Evolutionary conservation across 768 basidiomycete genomes (phyloP).

Genomic region (Gloeopeniophorella convolvens): DNA sequence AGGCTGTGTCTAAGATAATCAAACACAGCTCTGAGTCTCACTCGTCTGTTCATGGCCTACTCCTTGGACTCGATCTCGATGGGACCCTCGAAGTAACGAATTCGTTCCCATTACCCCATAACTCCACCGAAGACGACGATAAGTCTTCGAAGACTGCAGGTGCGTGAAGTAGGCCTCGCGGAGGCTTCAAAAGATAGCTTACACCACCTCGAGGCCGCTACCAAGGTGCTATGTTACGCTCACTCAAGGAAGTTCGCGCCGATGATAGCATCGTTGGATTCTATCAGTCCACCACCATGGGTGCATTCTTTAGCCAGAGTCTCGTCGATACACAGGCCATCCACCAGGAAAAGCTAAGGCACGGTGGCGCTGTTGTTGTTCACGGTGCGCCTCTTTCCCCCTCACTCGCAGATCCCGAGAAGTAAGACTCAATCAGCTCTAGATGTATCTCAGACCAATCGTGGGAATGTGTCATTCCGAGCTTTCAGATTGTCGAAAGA

Average conservation of each 20-base stretch:
- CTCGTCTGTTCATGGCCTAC: conserved; percentile 73
- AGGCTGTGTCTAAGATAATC: conserved; percentile 92
- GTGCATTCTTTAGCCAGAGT: conserved; percentile 78
- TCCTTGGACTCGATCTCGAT: conserved; percentile 89
- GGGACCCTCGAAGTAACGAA: conserved; percentile 88
- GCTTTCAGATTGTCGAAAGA: conserved; percentile 78
- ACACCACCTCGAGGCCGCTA: conserved; percentile 51
- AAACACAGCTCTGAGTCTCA: conserved; percentile 83
- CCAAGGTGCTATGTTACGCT: conserved; percentile 77
- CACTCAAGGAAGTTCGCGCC: conserved; percentile 83
- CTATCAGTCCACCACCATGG: conserved; percentile 84
- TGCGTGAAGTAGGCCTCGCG: conserved; percentile 31
- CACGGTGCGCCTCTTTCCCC: conserved; percentile 51
- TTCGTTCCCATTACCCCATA: conserved; percentile 77
- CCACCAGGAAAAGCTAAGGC: conserved; percentile 78
- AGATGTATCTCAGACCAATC: conserved; percentile 74
- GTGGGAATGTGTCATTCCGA: conserved; percentile 83
- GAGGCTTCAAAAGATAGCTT: neutral
- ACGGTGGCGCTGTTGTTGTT: conserved; percentile 79
- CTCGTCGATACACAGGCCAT: conserved; percentile 78
- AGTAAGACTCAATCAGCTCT: neutral
- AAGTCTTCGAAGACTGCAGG: conserved; percentile 72
- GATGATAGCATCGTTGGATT: conserved; percentile 92
- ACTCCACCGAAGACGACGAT: conserved; percentile 70
- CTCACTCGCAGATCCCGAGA: neutral